Base-by-base conservation (phyloP, 345 rosid species). In the Hibiscus trionum region DNA sequence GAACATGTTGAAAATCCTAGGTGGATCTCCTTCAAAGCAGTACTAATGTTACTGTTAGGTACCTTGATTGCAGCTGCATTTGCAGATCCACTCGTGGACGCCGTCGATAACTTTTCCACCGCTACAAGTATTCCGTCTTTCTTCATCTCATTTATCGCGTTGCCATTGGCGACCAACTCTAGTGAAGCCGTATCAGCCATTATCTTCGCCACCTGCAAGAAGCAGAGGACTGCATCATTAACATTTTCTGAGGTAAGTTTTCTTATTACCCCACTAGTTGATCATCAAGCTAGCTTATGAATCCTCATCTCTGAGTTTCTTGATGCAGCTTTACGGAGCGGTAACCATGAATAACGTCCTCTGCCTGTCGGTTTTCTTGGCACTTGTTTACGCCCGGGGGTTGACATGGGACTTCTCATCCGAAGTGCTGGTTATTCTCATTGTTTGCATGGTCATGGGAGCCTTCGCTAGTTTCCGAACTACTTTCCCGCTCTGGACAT, bases 11-110 rank as follows among this genome's bases (percentile, higher is more conserved):
- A 77, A 70, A 84, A 86, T 72, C 81, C 82, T 1, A 80, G 61
- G 73, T 82, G 88, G 96, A 84, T 67, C 59, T 75, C 88, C 53
- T 44, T 84, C 53, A 95, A 92, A 83, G 99, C 99, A 16, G 86
- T 77, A 29, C 31, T 87, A 47, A 12, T 89, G 80, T 76, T 92
- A 82, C 73, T 92, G 55, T 17, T 88, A 8, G 99, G 99, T 75
- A 82, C 97, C 53, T 0, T 84, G 52, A 87, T 95, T 77, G 97
- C 97, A 31, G 99, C 93, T 79, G 92, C 73, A 10, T 90, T 95
- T 77, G 99, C 99, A 12, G 99, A 95, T 82, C 97, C 99, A 42
- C 86, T 92, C 16, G 99, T 95, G 3, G 99, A 95, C 75, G 91
- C 84, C 5, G 97, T 95, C 24, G 91, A 92, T 77, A 83, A 92